These are phyloP conservation scores for Tetrahymena borealis DNA, from an alignment of 73 alveolate genomes.

Conservation along the genomic window DNA sequence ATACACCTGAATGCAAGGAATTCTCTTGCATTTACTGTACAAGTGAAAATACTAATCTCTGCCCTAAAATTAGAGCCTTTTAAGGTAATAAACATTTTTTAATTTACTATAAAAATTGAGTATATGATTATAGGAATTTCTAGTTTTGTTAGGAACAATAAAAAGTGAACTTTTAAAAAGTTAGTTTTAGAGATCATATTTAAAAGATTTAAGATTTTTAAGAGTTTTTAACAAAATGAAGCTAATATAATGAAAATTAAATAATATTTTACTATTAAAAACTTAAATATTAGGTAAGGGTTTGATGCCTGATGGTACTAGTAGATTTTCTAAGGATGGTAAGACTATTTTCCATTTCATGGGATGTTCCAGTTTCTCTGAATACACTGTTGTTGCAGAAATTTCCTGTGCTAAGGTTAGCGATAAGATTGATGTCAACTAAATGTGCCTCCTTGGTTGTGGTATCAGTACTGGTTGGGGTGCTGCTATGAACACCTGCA, in stretches of 20 bases:
- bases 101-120: no score
- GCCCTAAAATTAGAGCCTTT: conserved; percentile 23
- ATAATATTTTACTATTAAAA: neutral
- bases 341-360: conserved; percentile 71
- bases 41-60: conserved; percentile 53
- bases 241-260: no score
- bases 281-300: conserved; percentile 58
- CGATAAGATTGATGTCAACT: conserved; percentile 43
- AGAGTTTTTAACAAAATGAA: neutral
- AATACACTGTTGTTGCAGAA: conserved; percentile 82
- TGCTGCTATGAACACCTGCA: conserved; percentile 73
- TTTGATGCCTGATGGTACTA: conserved; percentile 76
- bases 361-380: conserved; percentile 79
- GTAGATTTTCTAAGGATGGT: conserved; percentile 77
- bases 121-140: no score
- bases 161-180: no score
- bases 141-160: no score
- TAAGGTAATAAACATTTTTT: neutral
- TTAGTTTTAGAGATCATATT: no score
- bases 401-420: conserved; percentile 71
- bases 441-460: conserved; percentile 82
- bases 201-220: neutral
- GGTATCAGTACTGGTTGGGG: conserved; percentile 92
- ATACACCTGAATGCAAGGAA: conserved; percentile 70
- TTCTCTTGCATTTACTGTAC: conserved; percentile 55